These are phyloP conservation scores for Chalciporus sphaerocephalus DNA, from an alignment of 768 basidiomycete species.

Conservation along the genomic window DNA sequence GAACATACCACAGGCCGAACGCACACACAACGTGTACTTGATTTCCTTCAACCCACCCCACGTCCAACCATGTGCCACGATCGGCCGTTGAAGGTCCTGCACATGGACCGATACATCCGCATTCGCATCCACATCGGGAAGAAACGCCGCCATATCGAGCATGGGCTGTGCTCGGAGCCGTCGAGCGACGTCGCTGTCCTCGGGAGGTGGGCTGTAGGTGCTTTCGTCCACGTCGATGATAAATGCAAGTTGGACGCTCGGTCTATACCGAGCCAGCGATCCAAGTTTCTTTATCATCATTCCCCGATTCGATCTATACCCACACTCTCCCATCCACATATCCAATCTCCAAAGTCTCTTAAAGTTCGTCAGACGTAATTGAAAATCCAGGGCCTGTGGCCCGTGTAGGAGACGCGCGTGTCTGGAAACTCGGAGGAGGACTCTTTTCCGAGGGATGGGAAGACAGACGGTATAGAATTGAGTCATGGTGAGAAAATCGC, in stretches of 20 bases:
- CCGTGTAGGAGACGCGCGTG: background rate
- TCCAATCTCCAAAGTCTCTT: background rate
- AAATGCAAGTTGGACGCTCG: background rate
- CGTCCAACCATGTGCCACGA: background rate
- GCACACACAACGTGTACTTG: background rate
- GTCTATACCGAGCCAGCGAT: background rate
- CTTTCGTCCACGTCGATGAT: background rate
- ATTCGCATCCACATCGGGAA: too few relatives aligned
- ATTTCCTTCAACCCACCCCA: background rate
- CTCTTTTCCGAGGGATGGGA: background rate
- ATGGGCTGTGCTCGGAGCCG: background rate
- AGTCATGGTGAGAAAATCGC: background rate
- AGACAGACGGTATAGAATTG: background rate
- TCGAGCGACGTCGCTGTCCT: background rate
- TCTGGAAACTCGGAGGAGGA: background rate
- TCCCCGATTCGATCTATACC: background rate
- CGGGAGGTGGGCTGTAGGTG: background rate
- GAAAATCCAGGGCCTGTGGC: background rate
- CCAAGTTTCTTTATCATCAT: background rate
- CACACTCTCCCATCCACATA: background rate
- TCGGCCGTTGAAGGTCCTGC: background rate
- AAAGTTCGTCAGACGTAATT: background rate
- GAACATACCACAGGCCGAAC: background rate
- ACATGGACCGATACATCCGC: too few relatives aligned
- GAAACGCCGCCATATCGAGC: background rate